Percentiles rank a stretch among this genome's conserved stretches.
Conservation (phyloP, 192 early-diverging fungal species). For the Gaertneriomyces semiglobifer region DNA sequence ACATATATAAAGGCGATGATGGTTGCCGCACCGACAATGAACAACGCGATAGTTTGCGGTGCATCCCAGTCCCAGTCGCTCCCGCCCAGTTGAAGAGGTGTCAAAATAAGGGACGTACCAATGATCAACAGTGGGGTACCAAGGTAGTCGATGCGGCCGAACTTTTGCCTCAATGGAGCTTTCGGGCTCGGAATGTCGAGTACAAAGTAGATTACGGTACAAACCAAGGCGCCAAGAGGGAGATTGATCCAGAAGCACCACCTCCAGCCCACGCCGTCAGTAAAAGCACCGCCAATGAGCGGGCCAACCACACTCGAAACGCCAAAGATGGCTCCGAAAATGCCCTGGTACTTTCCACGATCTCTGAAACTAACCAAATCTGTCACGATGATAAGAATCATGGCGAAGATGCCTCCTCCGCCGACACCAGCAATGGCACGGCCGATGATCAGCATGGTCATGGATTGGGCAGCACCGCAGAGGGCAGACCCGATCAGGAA, state of each 20-base stretch:
- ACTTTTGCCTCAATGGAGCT: slow-evolving; percentile 55
- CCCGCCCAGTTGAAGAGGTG: slow-evolving; percentile 74
- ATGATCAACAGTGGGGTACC: slow-evolving; percentile 56
- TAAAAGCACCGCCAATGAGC: slow-evolving; percentile 80
- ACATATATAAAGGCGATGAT: slow-evolving; percentile 53
- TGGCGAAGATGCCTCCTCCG: slow-evolving; percentile 67
- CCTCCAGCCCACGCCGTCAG: slow-evolving; percentile 50
- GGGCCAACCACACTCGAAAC: slow-evolving; percentile 77
- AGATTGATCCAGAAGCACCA: slow-evolving; percentile 83
- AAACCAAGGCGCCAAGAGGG: slow-evolving; percentile 69
- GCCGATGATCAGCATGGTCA: slow-evolving; percentile 66
- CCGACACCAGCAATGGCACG: slow-evolving; percentile 81
- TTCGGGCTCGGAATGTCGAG: slow-evolving; percentile 57
- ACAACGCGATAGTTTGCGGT: slow-evolving; percentile 57
- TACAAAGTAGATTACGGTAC: slow-evolving; percentile 52
- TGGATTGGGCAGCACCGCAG: slow-evolving; percentile 68
- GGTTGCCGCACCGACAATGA: slow-evolving; percentile 48
- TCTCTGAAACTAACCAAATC: slow-evolving; percentile 75
- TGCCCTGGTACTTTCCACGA: slow-evolving; percentile 82
- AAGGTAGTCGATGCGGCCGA: slow-evolving; percentile 64
- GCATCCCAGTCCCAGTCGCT: slow-evolving; percentile 61
- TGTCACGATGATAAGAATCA: slow-evolving; percentile 77
- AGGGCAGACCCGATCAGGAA: slow-evolving; percentile 80
- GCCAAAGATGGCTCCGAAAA: slow-evolving; percentile 76
- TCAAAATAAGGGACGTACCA: slow-evolving; percentile 56